Evolutionary conservation across 306 rosid species (phyloP), one percentile per base, ranked within the genome.

Genomic region (Dryas octopetala): DNA sequence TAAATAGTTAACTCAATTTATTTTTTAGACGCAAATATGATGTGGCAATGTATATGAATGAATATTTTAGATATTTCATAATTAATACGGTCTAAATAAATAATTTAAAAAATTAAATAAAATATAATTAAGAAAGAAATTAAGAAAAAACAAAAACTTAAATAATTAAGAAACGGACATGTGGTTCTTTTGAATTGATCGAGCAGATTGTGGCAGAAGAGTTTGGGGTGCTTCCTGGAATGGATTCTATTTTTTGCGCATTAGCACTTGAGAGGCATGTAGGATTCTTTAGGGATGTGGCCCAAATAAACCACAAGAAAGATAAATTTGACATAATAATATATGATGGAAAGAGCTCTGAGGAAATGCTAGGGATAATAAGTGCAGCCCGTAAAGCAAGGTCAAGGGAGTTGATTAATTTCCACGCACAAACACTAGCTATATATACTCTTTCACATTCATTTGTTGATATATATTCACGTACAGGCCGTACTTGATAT

Each of bases 151-250:
- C 23, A 23, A 23, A 23, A 23, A 23, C 23, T 23, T 23, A 23
- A 23, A 23, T 23, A 23, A 23, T 23, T 23, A 23, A 23, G 23
- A 23, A 23, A 23, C 23, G n/a, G n/a, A n/a, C n/a, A n/a, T n/a
- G n/a, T n/a, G n/a, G n/a, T n/a, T 28, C 32, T 75, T 40, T 77
- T 54, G 16, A 46, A 61, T 62, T 62, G 32, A 28, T 28, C 32
- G 67, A 70, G 70, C 79, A 94, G 98, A 88, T 94, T 47, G 92
- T 94, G 47, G 98, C 96, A 73, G 98, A 94, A 84, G 98, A 94
- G 88, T 96, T 94, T 68, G 97, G 97, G 32, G 84, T 94, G 78
- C 87, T 94, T 38, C 98, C 95, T 41, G 98, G 95, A 74, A 94
- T 90, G 96, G 98, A 94, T 79, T 77, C 98, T 3, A 81, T 91